These are phyloP conservation scores for Pleurotus platypus DNA, from an alignment of 768 basidiomycete species.

Conservation along the genomic window DNA sequence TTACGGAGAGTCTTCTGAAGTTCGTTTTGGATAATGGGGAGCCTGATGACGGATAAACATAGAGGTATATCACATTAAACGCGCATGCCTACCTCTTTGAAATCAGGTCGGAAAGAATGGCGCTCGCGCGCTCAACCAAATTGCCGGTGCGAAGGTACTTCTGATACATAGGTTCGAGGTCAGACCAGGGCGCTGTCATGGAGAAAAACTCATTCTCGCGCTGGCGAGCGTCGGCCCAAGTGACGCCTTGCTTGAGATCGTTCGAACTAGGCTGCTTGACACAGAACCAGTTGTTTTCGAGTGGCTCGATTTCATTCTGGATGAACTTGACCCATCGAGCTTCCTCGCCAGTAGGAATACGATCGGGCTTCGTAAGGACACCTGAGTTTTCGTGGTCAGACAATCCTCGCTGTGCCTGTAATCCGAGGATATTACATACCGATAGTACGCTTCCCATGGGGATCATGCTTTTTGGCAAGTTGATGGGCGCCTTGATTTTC, in stretches of 20 bases:
- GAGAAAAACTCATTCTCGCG: conserved; percentile 58
- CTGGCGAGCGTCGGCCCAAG: conserved; percentile 60
- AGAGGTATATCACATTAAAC: too few relatives aligned
- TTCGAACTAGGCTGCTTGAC: conserved; percentile 52
- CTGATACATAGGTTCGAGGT: conserved; percentile 47
- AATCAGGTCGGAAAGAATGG: conserved; percentile 60
- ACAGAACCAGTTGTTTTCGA: conserved; percentile 58
- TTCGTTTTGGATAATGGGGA: conserved; percentile 62
- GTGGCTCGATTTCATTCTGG: conserved; percentile 45
- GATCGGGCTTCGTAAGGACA: conserved; percentile 73
- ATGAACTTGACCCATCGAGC: conserved; percentile 54
- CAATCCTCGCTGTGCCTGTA: too few relatives aligned
- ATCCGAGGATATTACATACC: conserved; percentile 35
- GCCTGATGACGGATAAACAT: conserved; percentile 27
- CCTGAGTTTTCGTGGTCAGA: conserved; percentile 30
- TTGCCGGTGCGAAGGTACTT: conserved; percentile 53
- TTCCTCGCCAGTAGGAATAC: conserved; percentile 55
- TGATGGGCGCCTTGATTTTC: conserved; percentile 75
- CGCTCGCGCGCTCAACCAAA: conserved; percentile 55
- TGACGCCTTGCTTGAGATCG: conserved; percentile 45
- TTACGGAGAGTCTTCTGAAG: conserved; percentile 39
- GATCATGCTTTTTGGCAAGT: conserved; percentile 59
- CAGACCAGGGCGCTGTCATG: conserved; percentile 47
- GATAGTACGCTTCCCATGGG: conserved; percentile 63
- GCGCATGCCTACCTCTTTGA: conserved; percentile 43